Percentiles rank a stretch among this genome's conserved stretches.
These are phyloP conservation scores for Stagonosporopsis rhizophila DNA, from an alignment of 2,329 filamentous ascomycete genomes.

Conservation along the genomic window DNA sequence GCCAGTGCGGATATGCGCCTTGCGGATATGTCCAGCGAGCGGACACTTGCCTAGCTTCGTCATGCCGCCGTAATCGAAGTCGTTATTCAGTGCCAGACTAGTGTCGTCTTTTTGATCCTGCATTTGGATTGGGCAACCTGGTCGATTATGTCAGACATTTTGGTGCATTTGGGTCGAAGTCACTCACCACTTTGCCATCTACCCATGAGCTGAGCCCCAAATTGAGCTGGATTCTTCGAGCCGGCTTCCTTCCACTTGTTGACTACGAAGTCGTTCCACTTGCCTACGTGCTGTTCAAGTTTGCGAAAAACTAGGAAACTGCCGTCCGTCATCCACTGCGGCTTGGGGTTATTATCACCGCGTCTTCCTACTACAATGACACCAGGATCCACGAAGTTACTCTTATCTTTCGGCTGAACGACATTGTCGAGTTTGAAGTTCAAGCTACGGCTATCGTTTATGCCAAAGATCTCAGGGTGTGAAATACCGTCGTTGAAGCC, in stretches of 20 bases:
- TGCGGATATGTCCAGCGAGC: slow-evolving; percentile 14
- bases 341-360: slow-evolving; percentile 7
- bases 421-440: slow-evolving; percentile 10
- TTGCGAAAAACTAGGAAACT: slow-evolving; percentile 19
- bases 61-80: slow-evolving; percentile 10
- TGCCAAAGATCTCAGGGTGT: slow-evolving; percentile 13
- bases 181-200: slow-evolving; percentile 17
- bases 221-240: slow-evolving; percentile 4
- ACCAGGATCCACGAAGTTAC: slow-evolving; percentile 15
- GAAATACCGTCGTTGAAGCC: slow-evolving; percentile 20
- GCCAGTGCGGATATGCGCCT: slow-evolving; percentile 8
- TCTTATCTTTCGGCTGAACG: slow-evolving; percentile 3
- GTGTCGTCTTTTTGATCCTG: slow-evolving; percentile 9
- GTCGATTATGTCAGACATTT: neutral
- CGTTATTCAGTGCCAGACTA: slow-evolving; percentile 4
- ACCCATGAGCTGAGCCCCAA: slow-evolving; percentile 17
- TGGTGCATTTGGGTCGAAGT: neutral
- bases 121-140: slow-evolving; percentile 11
- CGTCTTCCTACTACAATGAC: slow-evolving; percentile 12
- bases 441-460: slow-evolving; percentile 7
- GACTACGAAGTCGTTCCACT: slow-evolving; percentile 12
- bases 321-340: slow-evolving; percentile 17
- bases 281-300: slow-evolving; percentile 17
- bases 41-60: slow-evolving; percentile 7
- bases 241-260: slow-evolving; percentile 11